These are phyloP conservation scores for Corylus americana DNA, from an alignment of 306 rosid species.

Conservation along the genomic window DNA sequence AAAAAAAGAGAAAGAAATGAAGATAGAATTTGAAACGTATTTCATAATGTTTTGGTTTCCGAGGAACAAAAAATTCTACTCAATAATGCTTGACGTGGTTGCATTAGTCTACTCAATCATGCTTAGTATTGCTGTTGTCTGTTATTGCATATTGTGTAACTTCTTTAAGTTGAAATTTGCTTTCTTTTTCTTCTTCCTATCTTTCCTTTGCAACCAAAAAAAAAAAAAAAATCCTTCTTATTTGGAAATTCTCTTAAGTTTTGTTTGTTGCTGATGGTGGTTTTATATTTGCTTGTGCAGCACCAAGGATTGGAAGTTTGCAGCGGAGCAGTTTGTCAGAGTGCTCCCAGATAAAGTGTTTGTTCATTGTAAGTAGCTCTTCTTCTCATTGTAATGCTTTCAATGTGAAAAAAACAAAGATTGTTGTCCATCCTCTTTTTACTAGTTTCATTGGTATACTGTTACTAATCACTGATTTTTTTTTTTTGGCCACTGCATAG, in stretches of 20 bases:
- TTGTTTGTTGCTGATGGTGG: conserved; percentile 6
- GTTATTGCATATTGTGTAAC: neutral
- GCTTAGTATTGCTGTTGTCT: neutral
- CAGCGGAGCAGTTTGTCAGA: conserved; percentile 80
- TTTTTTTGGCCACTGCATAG: neutral
- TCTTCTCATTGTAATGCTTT: conserved; percentile 6
- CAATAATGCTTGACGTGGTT: neutral
- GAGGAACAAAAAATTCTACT: neutral
- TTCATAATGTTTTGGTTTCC: neutral
- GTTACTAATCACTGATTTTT: neutral
- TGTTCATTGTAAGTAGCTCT: conserved; percentile 75
- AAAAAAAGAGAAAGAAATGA: neutral
- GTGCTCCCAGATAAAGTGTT: conserved; percentile 73
- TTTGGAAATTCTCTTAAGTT: neutral
- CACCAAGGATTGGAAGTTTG: conserved; percentile 85
- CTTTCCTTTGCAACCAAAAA: neutral
- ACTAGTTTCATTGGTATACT: too few species aligned
- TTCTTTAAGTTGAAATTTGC: conserved; percentile 1
- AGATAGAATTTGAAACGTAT: neutral
- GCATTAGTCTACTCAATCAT: neutral
- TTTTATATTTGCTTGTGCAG: conserved; percentile 53
- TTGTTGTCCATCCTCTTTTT: neutral
- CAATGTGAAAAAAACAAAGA: neutral
- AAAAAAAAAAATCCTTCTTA: neutral
- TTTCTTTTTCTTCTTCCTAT: neutral